A percentile compares a stretch with the other conserved stretches of the same genome.
These are phyloP conservation scores for Puccinellia tenuiflora DNA, from an alignment of 176 grass and related monocot genomes.

Conservation along the genomic window DNA sequence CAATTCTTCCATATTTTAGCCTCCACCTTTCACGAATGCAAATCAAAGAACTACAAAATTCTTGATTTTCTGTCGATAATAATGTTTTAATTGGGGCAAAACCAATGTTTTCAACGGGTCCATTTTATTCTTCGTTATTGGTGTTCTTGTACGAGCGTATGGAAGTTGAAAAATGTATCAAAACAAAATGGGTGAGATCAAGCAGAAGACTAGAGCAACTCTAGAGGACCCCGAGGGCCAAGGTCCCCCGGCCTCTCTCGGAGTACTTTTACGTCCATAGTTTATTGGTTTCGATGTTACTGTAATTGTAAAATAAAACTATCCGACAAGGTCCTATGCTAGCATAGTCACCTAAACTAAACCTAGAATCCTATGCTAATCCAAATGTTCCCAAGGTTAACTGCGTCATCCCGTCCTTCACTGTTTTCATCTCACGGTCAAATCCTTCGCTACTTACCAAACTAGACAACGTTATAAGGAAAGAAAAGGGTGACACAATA, in stretches of 20 bases:
- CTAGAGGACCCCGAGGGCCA: not conserved
- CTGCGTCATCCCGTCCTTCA: not conserved
- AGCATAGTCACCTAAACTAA: not conserved
- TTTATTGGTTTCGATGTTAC: not conserved
- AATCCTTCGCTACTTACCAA: not conserved
- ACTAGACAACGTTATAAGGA: not conserved
- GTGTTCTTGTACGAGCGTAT: not conserved
- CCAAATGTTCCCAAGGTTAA: not conserved
- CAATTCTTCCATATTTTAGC: too few relatives aligned
- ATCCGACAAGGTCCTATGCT: not conserved
- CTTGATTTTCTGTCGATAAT: too few relatives aligned
- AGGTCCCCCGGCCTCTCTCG: too few relatives aligned
- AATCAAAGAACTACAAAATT: too few relatives aligned
- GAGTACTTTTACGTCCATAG: not conserved
- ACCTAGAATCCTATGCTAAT: not conserved
- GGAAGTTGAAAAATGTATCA: not conserved
- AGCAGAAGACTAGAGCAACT: not conserved
- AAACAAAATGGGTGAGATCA: not conserved
- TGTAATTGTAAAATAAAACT: not conserved
- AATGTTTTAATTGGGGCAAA: too few relatives aligned
- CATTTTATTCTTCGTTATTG: not conserved
- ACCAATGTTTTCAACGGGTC: not conserved
- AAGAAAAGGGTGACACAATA: not conserved
- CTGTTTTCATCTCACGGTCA: not conserved
- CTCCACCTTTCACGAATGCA: too few relatives aligned